Evolutionary conservation across 306 rosid genomes (phyloP).

Genomic region (Gillenia trifoliata): DNA sequence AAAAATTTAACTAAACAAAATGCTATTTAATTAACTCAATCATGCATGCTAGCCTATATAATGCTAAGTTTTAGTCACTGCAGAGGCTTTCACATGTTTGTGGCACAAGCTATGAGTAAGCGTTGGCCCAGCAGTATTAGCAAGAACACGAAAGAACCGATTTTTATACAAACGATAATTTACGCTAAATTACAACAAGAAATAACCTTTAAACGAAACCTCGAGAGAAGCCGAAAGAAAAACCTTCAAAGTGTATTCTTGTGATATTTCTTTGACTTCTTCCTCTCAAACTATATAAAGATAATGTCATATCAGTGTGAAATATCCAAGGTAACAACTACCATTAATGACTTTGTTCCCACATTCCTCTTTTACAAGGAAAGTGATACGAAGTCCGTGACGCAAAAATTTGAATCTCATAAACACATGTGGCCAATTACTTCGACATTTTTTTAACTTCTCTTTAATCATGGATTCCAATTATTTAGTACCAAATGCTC

Average conservation of each 20-base stretch:
- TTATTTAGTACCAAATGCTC: not conserved
- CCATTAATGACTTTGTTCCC: not conserved
- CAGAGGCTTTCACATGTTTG: not conserved
- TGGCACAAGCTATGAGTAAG: not conserved
- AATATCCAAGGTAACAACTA: not conserved
- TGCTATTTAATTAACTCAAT: not conserved
- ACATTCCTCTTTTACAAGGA: not conserved
- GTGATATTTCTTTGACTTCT: not conserved
- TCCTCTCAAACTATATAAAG: not conserved
- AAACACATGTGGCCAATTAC: not conserved
- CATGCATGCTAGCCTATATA: not conserved
- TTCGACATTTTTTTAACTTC: not conserved
- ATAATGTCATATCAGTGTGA: not conserved
- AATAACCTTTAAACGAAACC: not conserved
- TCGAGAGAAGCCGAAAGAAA: not conserved
- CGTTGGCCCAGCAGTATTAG: not conserved
- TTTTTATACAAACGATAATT: too few relatives aligned
- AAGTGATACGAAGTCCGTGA: not conserved
- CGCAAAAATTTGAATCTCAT: not conserved
- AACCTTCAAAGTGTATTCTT: not conserved
- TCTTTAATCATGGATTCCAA: not conserved
- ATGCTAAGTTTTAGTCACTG: not conserved
- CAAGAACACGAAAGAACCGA: not conserved
- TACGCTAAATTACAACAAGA: too few relatives aligned
- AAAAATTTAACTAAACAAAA: not conserved